A percentile compares a stretch with the other conserved stretches of the same genome.
Conservation (phyloP, 495 filamentous ascomycete genomes). For the Trichoderma gamsii region DNA sequence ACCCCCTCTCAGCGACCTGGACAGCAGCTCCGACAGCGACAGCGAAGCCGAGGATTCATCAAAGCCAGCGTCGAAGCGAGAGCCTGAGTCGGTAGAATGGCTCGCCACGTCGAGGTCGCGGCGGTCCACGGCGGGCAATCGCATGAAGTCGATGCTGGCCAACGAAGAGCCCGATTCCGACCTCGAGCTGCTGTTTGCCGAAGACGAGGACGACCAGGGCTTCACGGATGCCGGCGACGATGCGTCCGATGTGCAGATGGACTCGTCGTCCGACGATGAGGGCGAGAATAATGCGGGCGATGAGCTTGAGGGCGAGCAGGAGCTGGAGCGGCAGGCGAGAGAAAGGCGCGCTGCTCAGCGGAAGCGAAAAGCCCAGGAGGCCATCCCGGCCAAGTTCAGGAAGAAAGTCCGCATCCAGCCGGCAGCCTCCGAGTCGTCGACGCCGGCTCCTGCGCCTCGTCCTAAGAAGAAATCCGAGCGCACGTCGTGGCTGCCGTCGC, state of each 20-base stretch:
- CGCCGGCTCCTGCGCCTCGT: slow-evolving; percentile 45
- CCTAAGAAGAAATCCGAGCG: slow-evolving; percentile 93
- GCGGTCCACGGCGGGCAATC: slow-evolving; percentile 79
- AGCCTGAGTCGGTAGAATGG: slow-evolving; percentile 52
- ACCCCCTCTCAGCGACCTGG: slow-evolving; percentile 19
- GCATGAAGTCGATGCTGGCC: slow-evolving; percentile 72
- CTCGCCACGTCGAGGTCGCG: slow-evolving; percentile 70
- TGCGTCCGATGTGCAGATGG: slow-evolving; percentile 69
- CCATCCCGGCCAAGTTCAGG: slow-evolving; percentile 45
- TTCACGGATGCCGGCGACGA: slow-evolving; percentile 65
- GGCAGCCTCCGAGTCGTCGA: slow-evolving; percentile 37
- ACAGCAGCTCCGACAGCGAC: slow-evolving; percentile 28
- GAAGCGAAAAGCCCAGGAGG: slow-evolving; percentile 73
- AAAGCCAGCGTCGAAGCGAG: slow-evolving; percentile 16
- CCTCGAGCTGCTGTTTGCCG: slow-evolving; percentile 73
- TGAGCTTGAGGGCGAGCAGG: slow-evolving; percentile 61
- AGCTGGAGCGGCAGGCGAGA: slow-evolving; percentile 56
- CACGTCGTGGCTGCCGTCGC: slow-evolving; percentile 76
- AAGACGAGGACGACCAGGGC: slow-evolving; percentile 80
- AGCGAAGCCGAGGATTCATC: slow-evolving; percentile 17
- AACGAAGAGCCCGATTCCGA: slow-evolving; percentile 71
- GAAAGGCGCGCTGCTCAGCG: slow-evolving; percentile 44
- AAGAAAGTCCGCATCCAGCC: slow-evolving; percentile 52
- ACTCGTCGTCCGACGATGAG: slow-evolving; percentile 77
- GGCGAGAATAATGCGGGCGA: slow-evolving; percentile 65